A percentile compares a stretch with the other conserved stretches of the same genome.
These are phyloP conservation scores for Pseudonectria foliicola DNA, from an alignment of 2,329 filamentous ascomycete species.

Conservation along the genomic window DNA sequence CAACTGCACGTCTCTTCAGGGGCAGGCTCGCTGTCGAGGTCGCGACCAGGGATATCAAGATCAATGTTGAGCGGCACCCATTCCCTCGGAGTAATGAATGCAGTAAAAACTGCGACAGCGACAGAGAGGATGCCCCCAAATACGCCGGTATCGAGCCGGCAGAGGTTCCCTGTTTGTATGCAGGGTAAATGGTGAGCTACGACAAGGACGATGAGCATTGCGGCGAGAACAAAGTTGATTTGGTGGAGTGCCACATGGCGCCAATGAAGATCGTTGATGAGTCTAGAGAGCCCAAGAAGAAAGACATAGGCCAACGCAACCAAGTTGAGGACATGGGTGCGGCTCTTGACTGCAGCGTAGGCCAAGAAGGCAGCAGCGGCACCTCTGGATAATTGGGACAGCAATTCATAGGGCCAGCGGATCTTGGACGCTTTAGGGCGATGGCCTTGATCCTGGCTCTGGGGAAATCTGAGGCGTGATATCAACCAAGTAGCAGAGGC, in stretches of 20 bases:
- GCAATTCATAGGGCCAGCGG: constrained; percentile 35
- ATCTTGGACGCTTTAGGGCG: constrained; percentile 32
- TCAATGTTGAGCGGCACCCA: constrained; percentile 40
- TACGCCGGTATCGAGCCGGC: constrained; percentile 23
- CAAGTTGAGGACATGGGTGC: constrained; percentile 30
- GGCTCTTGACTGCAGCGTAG: constrained; percentile 27
- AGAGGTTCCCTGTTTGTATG: constrained; percentile 29
- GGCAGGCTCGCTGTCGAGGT: constrained; percentile 33
- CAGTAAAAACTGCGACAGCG: constrained; percentile 30
- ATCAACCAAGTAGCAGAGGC: constrained; percentile 30
- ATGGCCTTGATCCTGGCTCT: constrained; percentile 16
- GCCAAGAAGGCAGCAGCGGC: constrained; percentile 33
- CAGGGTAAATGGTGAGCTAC: constrained; percentile 37
- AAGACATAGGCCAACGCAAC: constrained; percentile 34
- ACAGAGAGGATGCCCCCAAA: constrained; percentile 31
- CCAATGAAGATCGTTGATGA: constrained; percentile 35
- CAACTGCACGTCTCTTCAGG: constrained; percentile 48
- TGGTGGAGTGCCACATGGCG: constrained; percentile 41
- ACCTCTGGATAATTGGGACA: constrained; percentile 34
- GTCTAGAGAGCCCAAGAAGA: constrained; percentile 35
- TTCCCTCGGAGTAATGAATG: constrained; percentile 40
- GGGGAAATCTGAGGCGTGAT: constrained; percentile 26
- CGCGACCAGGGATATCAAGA: constrained; percentile 31
- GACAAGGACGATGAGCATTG: constrained; percentile 29
- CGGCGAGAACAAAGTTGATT: constrained; percentile 38